A percentile compares a stretch with the other conserved stretches of the same genome.
These are phyloP conservation scores for Thelephora terrestris DNA, from an alignment of 1,284 basidiomycete species.

Conservation along the genomic window DNA sequence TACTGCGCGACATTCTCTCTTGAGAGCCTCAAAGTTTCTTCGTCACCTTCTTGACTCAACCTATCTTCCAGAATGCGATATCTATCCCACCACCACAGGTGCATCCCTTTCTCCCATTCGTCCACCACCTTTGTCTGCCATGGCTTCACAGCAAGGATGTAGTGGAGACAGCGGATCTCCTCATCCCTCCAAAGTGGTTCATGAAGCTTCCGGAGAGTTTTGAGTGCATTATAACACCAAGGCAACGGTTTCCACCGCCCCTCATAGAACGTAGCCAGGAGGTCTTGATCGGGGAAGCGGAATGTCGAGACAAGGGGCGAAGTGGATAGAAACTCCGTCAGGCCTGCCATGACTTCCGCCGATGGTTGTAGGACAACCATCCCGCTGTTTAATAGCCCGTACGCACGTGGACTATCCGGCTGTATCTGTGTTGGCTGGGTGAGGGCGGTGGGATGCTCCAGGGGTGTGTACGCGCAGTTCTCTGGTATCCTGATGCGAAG, in stretches of 20 bases:
- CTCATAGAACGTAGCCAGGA: constrained; percentile 73
- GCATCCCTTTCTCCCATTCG: constrained; percentile 34
- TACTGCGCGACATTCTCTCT: constrained; percentile 34
- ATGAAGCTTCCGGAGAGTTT: constrained; percentile 66
- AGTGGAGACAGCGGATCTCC: constrained; percentile 68
- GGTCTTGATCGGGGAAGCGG: constrained; percentile 89
- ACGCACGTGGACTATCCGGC: constrained; percentile 52
- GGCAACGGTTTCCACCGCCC: constrained; percentile 67
- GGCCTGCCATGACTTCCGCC: constrained; percentile 33
- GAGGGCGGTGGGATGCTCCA: constrained; percentile 41
- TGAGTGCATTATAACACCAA: constrained; percentile 83
- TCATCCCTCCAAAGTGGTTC: constrained; percentile 66
- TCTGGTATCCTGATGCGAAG: constrained; percentile 61
- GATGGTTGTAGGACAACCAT: constrained; percentile 84
- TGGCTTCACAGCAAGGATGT: constrained; percentile 68
- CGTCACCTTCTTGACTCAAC: constrained; percentile 32
- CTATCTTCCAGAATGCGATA: constrained; percentile 42
- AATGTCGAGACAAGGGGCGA: constrained; percentile 63
- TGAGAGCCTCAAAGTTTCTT: constrained; percentile 42
- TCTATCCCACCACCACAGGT: constrained; percentile 73
- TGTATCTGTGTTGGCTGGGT: constrained; percentile 37
- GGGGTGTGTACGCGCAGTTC: constrained; percentile 78
- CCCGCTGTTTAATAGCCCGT: constrained; percentile 81
- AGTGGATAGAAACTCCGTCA: constrained; percentile 56
- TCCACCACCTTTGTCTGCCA: constrained; percentile 42